phyloP scores from a whole-genome alignment of 1,139 yeast species.

The Magnusiomyces magnusii region DNA sequence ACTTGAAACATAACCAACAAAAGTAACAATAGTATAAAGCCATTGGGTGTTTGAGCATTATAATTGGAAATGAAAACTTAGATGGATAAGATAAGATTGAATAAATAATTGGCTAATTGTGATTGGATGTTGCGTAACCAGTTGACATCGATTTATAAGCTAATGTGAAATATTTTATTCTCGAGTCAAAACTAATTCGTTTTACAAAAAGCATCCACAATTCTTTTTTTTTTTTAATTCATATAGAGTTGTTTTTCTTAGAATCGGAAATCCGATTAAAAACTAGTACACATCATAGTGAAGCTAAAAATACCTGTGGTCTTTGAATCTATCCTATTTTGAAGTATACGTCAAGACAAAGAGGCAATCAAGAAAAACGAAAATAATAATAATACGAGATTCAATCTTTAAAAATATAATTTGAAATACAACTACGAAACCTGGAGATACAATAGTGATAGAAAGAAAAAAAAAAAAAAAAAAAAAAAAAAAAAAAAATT shows the following conservation, averaged over 20 bases:
- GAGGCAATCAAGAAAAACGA: neutral
- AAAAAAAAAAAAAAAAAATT: too few relatives aligned
- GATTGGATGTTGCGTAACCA: neutral
- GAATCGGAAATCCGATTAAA: neutral
- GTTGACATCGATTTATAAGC: neutral
- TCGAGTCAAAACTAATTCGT: neutral
- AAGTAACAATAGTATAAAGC: neutral
- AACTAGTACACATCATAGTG: neutral
- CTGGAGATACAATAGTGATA: too few relatives aligned
- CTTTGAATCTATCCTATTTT: neutral
- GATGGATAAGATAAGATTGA: neutral
- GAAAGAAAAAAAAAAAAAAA: too few relatives aligned
- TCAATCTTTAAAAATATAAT: too few relatives aligned
- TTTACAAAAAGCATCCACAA: neutral
- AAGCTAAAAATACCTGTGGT: neutral
- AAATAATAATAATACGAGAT: neutral
- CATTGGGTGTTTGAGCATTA: too few relatives aligned
- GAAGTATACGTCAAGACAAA: neutral
- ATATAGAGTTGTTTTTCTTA: neutral
- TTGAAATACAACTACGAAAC: too few relatives aligned
- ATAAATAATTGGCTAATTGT: neutral
- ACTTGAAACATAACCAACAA: neutral
- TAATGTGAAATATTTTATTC: neutral
- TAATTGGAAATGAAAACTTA: neutral
- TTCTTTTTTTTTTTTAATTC: neutral